Conservation (phyloP, 2,329 filamentous ascomycete genomes). For the Dissoconium aciculare region DNA sequence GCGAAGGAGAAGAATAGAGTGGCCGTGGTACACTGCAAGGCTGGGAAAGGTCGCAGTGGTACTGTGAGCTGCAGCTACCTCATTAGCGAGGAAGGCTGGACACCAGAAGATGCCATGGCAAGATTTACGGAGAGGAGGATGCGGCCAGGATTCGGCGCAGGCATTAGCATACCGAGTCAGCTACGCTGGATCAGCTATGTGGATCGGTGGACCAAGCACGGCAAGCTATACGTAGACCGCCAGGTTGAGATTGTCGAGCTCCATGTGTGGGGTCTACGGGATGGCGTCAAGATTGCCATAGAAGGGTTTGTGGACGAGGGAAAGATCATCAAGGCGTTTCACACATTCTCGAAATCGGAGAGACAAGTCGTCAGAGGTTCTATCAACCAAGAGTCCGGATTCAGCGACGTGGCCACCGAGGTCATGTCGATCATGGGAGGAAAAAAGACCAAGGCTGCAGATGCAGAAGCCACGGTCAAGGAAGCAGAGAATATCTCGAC, state of each 20-base stretch:
- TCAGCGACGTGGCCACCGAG: slow-evolving; percentile 33
- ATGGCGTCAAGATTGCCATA: slow-evolving; percentile 75
- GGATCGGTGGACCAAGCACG: slow-evolving; percentile 63
- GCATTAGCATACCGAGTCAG: slow-evolving; percentile 87
- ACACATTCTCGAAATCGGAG: slow-evolving; percentile 63
- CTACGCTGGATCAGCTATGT: slow-evolving; percentile 78
- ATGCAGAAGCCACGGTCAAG: slow-evolving; percentile 10
- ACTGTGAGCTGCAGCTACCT: slow-evolving; percentile 79
- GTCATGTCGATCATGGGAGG: slow-evolving; percentile 24
- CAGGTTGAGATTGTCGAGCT: slow-evolving; percentile 76
- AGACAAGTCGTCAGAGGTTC: slow-evolving; percentile 49
- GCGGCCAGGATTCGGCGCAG: slow-evolving; percentile 73
- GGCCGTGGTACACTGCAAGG: slow-evolving; percentile 90
- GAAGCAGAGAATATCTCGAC: slow-evolving; percentile 12
- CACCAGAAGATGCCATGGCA: slow-evolving; percentile 45
- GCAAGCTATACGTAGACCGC: slow-evolving; percentile 57
- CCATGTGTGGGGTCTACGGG: slow-evolving; percentile 74
- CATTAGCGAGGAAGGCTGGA: slow-evolving; percentile 71
- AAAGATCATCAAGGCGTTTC: slow-evolving; percentile 67
- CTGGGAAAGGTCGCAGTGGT: slow-evolving; percentile 85
- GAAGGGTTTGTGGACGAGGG: slow-evolving; percentile 83
- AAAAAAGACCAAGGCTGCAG: slow-evolving; percentile 15
- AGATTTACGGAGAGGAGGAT: slow-evolving; percentile 72
- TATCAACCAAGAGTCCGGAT: slow-evolving; percentile 26
- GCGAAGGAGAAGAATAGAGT: slow-evolving; percentile 41